Conservation (phyloP, 495 filamentous ascomycete species). For the Talaromyces liani region DNA sequence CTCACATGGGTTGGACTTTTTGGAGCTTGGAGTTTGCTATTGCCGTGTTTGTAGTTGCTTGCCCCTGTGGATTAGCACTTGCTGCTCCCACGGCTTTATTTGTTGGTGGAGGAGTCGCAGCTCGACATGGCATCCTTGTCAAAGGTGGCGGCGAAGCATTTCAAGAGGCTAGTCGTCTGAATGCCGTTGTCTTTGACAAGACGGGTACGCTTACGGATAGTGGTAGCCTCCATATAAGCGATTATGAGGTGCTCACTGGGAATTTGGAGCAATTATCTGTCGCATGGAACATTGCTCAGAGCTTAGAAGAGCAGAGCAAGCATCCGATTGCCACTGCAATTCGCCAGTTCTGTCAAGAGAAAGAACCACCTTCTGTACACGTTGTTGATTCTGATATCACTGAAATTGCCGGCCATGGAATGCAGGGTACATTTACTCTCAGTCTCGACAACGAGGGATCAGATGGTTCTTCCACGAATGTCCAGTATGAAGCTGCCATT, state of each 20-base stretch:
- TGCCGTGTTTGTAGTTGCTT: constrained; percentile 90
- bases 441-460: constrained; percentile 11
- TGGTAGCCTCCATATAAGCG: constrained; percentile 70
- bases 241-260: constrained; percentile 48
- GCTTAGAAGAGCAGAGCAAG: constrained; percentile 72
- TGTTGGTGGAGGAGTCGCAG: constrained; percentile 82
- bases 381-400: constrained; percentile 39
- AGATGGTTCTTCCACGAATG: neutral
- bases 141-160: constrained; percentile 97
- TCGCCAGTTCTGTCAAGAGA: constrained; percentile 51
- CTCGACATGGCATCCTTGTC: constrained; percentile 80
- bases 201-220: constrained; percentile 88
- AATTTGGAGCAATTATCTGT: constrained; percentile 25
- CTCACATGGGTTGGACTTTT: constrained; percentile 70
- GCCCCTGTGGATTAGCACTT: constrained; percentile 89
- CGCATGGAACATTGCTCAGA: constrained; percentile 49
- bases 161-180: constrained; percentile 80
- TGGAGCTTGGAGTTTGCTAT: constrained; percentile 92
- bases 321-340: constrained; percentile 85
- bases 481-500: constrained; percentile 59
- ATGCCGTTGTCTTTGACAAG: constrained; percentile 92
- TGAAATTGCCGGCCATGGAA: constrained; percentile 75
- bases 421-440: constrained; percentile 62
- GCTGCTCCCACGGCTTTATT: constrained; percentile 91
- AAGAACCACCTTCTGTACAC: constrained; percentile 16